Evolutionary conservation across 805 yeast species (phyloP).

Genomic region (Ogataea ramenticola): DNA sequence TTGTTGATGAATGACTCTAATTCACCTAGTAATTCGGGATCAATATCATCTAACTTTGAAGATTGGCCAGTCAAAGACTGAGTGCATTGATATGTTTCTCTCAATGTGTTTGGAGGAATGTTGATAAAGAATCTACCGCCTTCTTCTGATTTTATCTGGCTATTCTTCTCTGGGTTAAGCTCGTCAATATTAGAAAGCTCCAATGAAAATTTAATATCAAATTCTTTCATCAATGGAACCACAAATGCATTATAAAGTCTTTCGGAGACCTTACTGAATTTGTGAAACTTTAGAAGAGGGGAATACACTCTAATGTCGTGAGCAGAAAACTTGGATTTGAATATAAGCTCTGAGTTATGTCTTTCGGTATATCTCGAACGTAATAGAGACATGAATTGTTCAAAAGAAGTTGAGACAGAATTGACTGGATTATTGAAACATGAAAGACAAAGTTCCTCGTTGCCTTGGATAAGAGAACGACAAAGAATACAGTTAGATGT

Average conservation of each 20-base stretch:
- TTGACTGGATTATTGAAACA: constrained; percentile 1
- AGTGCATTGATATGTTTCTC: neutral
- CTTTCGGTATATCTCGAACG: neutral
- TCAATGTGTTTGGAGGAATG: neutral
- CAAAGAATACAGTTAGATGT: neutral
- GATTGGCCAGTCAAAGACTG: neutral
- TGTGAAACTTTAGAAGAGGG: neutral
- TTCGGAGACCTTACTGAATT: constrained; percentile 1
- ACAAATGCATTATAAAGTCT: neutral
- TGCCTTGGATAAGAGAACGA: neutral
- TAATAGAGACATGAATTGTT: neutral
- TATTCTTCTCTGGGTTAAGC: neutral
- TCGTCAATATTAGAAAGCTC: constrained; percentile 1
- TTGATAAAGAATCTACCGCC: neutral
- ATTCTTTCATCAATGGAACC: neutral
- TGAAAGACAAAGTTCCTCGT: neutral
- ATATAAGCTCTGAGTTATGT: neutral
- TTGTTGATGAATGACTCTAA: neutral
- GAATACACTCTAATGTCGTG: neutral
- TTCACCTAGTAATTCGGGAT: constrained; percentile 2
- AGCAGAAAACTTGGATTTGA: neutral
- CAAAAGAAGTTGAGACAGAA: neutral
- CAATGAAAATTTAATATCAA: neutral
- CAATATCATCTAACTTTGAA: neutral
- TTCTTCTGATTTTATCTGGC: neutral